Evolutionary conservation across 169 alveolate genomes (phyloP).

Genomic region (Eimeria maxima): DNA sequence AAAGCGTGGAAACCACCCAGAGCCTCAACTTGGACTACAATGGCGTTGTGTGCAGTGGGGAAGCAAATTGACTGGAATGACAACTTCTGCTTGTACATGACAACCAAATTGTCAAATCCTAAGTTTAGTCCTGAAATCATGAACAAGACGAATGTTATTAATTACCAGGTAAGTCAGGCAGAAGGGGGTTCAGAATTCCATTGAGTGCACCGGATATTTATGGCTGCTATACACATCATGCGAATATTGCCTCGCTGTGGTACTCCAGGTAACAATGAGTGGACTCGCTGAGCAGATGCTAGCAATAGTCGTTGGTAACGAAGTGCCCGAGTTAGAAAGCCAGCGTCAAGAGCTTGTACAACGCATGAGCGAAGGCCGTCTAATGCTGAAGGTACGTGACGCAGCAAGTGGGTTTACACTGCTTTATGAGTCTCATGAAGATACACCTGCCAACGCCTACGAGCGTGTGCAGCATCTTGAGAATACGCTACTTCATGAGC

Average conservation of each 20-base stretch:
- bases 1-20: background rate
- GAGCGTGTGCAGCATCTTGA: constrained; percentile 89
- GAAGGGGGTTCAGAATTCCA: background rate
- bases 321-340: constrained; percentile 95
- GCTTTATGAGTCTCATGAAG: background rate
- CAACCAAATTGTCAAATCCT: constrained; percentile 96
- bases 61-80: constrained; percentile 87
- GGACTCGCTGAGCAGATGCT: constrained; percentile 96
- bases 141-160: constrained; percentile 96
- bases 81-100: constrained; percentile 92
- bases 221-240: background rate
- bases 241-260: background rate
- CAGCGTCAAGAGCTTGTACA: constrained; percentile 93
- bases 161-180: constrained; percentile 86
- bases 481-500: constrained; percentile 93
- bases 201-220: background rate
- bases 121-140: constrained; percentile 96
- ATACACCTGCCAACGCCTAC: background rate
- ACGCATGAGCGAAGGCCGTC: constrained; percentile 94
- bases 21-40: background rate
- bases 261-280: constrained; percentile 88
- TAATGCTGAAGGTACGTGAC: constrained; percentile 88
- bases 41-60: constrained; percentile 85
- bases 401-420: background rate
- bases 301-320: constrained; percentile 96